These are phyloP conservation scores for Gracilaria caudata DNA, from an alignment of 23 red algal species.

Conservation along the genomic window DNA sequence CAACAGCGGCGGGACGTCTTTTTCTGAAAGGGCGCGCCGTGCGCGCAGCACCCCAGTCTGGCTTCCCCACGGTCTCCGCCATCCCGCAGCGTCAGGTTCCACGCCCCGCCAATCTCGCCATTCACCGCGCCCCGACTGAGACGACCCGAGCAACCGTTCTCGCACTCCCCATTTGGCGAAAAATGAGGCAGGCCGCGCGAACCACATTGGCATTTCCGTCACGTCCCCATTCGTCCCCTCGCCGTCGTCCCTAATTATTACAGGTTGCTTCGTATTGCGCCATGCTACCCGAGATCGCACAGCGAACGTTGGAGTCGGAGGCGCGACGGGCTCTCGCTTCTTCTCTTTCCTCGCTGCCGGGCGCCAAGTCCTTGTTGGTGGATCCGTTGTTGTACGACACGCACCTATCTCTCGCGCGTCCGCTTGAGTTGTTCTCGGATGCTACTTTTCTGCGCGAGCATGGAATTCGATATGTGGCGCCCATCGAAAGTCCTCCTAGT, in stretches of 20 bases:
- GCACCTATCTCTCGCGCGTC: slow-evolving; percentile 39
- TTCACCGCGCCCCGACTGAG: no score
- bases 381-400: slow-evolving; percentile 46
- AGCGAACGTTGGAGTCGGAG: slow-evolving; percentile 50
- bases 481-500: background rate
- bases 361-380: slow-evolving; percentile 61
- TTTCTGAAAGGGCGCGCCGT: background rate
- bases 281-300: slow-evolving; percentile 47
- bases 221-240: no score
- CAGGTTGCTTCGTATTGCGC: no score
- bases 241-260: no score
- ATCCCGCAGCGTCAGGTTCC: background rate
- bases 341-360: slow-evolving; percentile 39
- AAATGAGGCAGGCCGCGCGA: no score
- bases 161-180: no score
- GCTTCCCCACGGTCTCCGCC: background rate
- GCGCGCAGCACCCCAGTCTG: background rate
- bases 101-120: background rate
- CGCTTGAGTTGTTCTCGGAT: slow-evolving; percentile 74
- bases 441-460: slow-evolving; percentile 56
- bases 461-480: slow-evolving; percentile 48
- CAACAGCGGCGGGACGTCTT: background rate
- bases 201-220: no score
- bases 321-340: slow-evolving; percentile 56
- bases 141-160: no score